These are phyloP conservation scores for Fusarium chlamydosporum DNA, from an alignment of 2,329 filamentous ascomycete species.

Conservation along the genomic window DNA sequence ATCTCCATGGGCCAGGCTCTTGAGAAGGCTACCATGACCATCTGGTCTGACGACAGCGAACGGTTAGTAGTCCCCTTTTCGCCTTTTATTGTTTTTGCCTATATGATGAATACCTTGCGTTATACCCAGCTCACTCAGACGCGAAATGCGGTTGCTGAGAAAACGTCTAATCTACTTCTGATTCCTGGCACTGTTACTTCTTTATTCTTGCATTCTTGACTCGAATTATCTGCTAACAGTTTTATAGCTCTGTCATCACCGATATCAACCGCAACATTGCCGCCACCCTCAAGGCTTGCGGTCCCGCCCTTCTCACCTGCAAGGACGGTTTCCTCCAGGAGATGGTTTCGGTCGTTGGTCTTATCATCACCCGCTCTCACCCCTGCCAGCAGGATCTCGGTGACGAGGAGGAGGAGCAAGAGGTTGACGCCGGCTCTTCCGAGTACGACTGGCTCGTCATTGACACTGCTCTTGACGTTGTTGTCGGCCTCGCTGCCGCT, in stretches of 20 bases:
- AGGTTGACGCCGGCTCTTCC: slow-evolving; percentile 81
- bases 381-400: slow-evolving; percentile 93
- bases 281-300: slow-evolving; percentile 90
- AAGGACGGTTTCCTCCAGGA: slow-evolving; percentile 78
- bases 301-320: slow-evolving; percentile 84
- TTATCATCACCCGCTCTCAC: slow-evolving; percentile 90
- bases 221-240: slow-evolving; percentile 59
- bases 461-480: slow-evolving; percentile 92
- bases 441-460: slow-evolving; percentile 99
- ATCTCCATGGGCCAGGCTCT: slow-evolving; percentile 89
- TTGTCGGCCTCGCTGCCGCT: slow-evolving; percentile 85
- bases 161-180: slow-evolving; percentile 69
- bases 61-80: slow-evolving; percentile 75
- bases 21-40: slow-evolving; percentile 83
- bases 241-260: slow-evolving; percentile 82
- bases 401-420: slow-evolving; percentile 81
- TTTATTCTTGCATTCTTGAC: slow-evolving; percentile 42
- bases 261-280: slow-evolving; percentile 96
- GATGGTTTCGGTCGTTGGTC: slow-evolving; percentile 79
- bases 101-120: slow-evolving; percentile 90
- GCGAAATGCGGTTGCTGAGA: slow-evolving; percentile 90
- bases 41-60: slow-evolving; percentile 93
- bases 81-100: slow-evolving; percentile 49
- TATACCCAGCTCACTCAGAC: slow-evolving; percentile 99
- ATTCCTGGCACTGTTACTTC: slow-evolving; percentile 50